A percentile compares a stretch with the other conserved stretches of the same genome.
These are phyloP conservation scores for Trichosporon ovoides DNA, from an alignment of 1,284 basidiomycete genomes.

Conservation along the genomic window DNA sequence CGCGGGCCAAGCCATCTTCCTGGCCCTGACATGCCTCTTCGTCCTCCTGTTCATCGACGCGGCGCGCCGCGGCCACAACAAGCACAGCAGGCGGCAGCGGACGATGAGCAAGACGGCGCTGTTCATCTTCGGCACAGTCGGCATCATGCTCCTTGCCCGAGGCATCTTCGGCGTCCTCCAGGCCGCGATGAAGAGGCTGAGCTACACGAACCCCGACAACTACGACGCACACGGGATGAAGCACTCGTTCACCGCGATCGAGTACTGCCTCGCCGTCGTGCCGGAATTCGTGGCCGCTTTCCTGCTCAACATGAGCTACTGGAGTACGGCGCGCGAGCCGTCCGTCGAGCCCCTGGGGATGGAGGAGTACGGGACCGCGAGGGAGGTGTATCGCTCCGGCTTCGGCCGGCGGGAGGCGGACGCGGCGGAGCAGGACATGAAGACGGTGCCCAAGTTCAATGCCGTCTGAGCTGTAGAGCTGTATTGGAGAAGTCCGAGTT, in stretches of 20 bases:
- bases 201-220: conserved; percentile 22
- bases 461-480: too few species aligned
- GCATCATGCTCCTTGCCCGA: conserved; percentile 23
- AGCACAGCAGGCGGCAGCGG: not conserved
- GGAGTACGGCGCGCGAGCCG: conserved; percentile 4
- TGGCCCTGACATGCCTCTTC: conserved; percentile 25
- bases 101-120: conserved; percentile 4
- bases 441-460: too few species aligned
- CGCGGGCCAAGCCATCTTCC: conserved; percentile 31
- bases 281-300: conserved; percentile 18
- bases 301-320: conserved; percentile 11
- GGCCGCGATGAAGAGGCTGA: conserved; percentile 9
- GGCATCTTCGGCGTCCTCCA: conserved; percentile 34
- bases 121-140: conserved; percentile 18
- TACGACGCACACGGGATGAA: conserved; percentile 17
- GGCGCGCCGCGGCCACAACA: not conserved
- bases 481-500: too few species aligned
- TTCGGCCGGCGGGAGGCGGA: not conserved
- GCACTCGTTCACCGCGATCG: conserved; percentile 14
- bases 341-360: not conserved
- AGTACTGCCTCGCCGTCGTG: conserved; percentile 18
- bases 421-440: too few species aligned
- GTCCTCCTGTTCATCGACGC: conserved; percentile 17
- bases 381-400: not conserved
- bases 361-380: not conserved